These are phyloP conservation scores for Orychophragmus violaceus DNA, from an alignment of 345 rosid species.

Conservation along the genomic window DNA sequence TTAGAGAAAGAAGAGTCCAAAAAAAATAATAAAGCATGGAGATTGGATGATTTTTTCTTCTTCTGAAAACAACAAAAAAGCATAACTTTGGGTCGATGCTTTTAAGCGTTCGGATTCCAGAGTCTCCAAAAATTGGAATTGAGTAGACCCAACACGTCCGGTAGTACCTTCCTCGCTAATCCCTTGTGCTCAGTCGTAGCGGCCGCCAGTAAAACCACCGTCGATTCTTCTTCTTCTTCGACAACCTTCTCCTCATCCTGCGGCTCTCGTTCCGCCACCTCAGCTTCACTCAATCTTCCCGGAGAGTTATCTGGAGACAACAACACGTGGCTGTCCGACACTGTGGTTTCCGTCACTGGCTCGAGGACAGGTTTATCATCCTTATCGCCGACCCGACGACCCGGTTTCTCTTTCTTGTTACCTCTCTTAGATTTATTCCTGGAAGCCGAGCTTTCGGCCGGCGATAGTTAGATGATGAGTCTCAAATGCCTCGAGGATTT, in stretches of 20 bases:
- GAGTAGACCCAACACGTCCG: conserved; percentile 87
- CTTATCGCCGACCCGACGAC: conserved; percentile 20
- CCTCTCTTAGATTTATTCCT: conserved; percentile 32
- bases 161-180: conserved; percentile 82
- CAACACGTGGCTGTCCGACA: conserved; percentile 12
- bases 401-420: conserved; percentile 43
- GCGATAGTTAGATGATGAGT: conserved; percentile 40
- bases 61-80: background rate
- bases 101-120: conserved; percentile 78
- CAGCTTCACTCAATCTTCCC: conserved; percentile 18
- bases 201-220: conserved; percentile 9
- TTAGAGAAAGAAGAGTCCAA: background rate
- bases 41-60: background rate
- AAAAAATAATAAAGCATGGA: background rate
- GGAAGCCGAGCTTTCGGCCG: conserved; percentile 29
- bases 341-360: background rate
- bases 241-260: background rate
- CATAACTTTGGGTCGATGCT: conserved; percentile 13
- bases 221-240: background rate
- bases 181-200: conserved; percentile 50
- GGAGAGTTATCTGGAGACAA: conserved; percentile 6
- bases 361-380: background rate
- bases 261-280: conserved; percentile 9
- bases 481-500: conserved; percentile 80
- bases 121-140: conserved; percentile 90